Conservation (phyloP, 2,329 filamentous ascomycete species). For the Alternaria metachromatica region DNA sequence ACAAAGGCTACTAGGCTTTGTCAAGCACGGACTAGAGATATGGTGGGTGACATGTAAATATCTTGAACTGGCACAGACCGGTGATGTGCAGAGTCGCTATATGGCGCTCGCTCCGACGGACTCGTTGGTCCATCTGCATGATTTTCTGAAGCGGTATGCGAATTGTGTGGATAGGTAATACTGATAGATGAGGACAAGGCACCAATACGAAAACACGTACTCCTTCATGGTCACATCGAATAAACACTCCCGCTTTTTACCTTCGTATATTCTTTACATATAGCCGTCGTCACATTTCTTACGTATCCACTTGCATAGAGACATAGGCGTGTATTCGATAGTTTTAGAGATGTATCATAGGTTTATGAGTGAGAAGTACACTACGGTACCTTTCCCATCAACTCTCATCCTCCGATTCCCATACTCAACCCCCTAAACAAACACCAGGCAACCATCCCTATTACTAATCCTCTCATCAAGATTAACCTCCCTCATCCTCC, state of each 20-base stretch:
- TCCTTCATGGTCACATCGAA: too few relatives aligned
- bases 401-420: neutral
- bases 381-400: neutral
- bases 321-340: neutral
- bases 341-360: neutral
- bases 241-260: too few relatives aligned
- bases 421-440: constrained; percentile 11
- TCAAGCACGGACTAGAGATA: constrained; percentile 19
- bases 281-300: too few relatives aligned
- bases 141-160: constrained; percentile 3
- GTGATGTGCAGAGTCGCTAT: constrained; percentile 3
- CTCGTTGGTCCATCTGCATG: constrained; percentile 11
- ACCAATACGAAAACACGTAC: neutral
- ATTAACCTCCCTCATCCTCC: constrained; percentile 27
- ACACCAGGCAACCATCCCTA: constrained; percentile 30
- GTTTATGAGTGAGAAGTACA: neutral
- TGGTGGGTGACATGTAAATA: constrained; percentile 23
- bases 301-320: too few relatives aligned
- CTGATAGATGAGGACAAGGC: too few relatives aligned
- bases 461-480: constrained; percentile 37
- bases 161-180: neutral
- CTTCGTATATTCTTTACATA: too few relatives aligned
- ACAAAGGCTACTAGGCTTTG: constrained; percentile 10
- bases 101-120: constrained; percentile 12
- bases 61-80: constrained; percentile 2